Percentiles rank a stretch among this genome's conserved stretches.
Conservation (phyloP, 768 basidiomycete species). For the Panaeolus cyanescens region DNA sequence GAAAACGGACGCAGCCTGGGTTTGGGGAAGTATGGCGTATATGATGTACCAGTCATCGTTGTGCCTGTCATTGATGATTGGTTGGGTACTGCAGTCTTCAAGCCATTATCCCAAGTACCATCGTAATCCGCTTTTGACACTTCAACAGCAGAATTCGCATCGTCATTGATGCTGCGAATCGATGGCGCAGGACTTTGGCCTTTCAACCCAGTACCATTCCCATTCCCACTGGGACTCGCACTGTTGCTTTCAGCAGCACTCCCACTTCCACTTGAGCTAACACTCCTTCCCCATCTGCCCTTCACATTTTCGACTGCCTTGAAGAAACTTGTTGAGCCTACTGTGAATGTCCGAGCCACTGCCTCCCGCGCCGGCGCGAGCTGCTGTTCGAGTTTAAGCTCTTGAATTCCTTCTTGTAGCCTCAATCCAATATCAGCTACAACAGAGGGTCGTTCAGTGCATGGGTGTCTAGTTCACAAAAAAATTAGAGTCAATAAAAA, state of each 20-base stretch:
- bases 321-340: slow-evolving; percentile 79
- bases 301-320: slow-evolving; percentile 90
- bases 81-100: background rate
- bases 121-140: slow-evolving; percentile 34
- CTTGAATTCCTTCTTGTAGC: slow-evolving; percentile 91
- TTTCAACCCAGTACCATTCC: background rate
- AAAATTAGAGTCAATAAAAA: background rate
- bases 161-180: slow-evolving; percentile 10
- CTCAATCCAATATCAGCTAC: slow-evolving; percentile 92
- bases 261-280: too few relatives aligned
- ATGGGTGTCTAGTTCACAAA: slow-evolving; percentile 72
- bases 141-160: slow-evolving; percentile 37
- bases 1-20: slow-evolving; percentile 26
- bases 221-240: slow-evolving; percentile 15
- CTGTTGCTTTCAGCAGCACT: slow-evolving; percentile 12
- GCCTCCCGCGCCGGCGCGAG: slow-evolving; percentile 93
- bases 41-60: slow-evolving; percentile 5
- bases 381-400: slow-evolving; percentile 90
- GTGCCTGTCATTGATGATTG: slow-evolving; percentile 17
- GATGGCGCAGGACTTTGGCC: background rate
- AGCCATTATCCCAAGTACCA: background rate
- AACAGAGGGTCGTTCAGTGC: slow-evolving; percentile 86
- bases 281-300: slow-evolving; percentile 64
- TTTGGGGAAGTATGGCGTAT: background rate
- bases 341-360: slow-evolving; percentile 71